phyloP scores from a whole-genome alignment of 2,329 filamentous ascomycete species.

The Cercospora zeae-maydis region DNA sequence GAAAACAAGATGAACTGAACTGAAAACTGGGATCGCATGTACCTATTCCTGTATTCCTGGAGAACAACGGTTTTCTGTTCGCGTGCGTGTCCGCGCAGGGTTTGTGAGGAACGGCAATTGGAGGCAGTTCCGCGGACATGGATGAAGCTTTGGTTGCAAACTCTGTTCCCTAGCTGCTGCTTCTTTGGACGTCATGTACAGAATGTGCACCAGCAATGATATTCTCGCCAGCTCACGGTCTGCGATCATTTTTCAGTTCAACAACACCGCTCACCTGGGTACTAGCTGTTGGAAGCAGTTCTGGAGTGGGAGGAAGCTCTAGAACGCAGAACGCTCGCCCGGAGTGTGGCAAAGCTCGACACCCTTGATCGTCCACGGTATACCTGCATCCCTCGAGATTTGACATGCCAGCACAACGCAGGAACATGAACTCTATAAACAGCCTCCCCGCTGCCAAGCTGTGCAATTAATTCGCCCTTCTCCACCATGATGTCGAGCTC shows the following conservation, averaged over 20 bases:
- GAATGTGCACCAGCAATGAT: background rate
- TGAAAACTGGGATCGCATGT: background rate
- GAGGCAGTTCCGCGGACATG: background rate
- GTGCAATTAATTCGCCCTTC: background rate
- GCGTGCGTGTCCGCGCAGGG: background rate
- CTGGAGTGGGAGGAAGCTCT: background rate
- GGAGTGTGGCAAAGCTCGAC: background rate
- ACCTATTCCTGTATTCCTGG: background rate
- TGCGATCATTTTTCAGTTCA: background rate
- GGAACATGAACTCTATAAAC: conserved; percentile 5
- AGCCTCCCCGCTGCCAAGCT: background rate
- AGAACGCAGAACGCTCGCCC: background rate
- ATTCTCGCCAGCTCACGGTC: background rate
- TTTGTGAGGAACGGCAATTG: background rate
- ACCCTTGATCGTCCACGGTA: conserved; percentile 5
- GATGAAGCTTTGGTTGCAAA: background rate
- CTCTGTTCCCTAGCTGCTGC: background rate
- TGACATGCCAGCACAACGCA: conserved; percentile 11
- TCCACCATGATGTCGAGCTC: no score
- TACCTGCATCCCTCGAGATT: conserved; percentile 8
- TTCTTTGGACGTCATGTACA: background rate
- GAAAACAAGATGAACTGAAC: background rate
- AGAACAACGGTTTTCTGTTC: background rate
- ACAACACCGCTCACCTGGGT: background rate
- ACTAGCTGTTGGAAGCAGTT: background rate